phyloP scores from a whole-genome alignment of 2,329 filamentous ascomycete species.

The Calonectria fujianensis region DNA sequence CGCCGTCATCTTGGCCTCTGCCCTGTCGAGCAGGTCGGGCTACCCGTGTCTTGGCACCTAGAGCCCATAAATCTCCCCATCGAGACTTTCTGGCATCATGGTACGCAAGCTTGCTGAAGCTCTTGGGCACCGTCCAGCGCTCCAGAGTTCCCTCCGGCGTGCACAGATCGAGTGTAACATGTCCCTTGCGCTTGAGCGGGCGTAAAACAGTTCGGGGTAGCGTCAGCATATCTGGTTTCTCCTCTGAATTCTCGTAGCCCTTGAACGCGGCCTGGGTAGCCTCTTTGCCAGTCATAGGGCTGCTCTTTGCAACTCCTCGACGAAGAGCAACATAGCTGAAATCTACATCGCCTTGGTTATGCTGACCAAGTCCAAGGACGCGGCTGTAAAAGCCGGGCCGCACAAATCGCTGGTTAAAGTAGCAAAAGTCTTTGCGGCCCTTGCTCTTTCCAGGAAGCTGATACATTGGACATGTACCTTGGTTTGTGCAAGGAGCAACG shows the following conservation, averaged over 20 bases:
- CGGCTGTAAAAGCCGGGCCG: conserved; percentile 88
- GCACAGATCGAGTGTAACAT: conserved; percentile 93
- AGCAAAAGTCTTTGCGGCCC: conserved; percentile 92
- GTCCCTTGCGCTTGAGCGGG: conserved; percentile 90
- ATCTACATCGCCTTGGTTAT: conserved; percentile 92
- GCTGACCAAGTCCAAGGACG: conserved; percentile 79
- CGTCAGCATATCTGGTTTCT: conserved; percentile 74
- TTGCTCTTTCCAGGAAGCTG: conserved; percentile 78
- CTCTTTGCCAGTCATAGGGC: conserved; percentile 67
- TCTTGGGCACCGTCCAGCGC: conserved; percentile 93
- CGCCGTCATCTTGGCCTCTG: conserved; percentile 66
- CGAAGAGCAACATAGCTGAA: conserved; percentile 94
- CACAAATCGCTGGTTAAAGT: conserved; percentile 91
- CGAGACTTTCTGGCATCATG: conserved; percentile 91
- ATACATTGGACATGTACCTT: conserved; percentile 93
- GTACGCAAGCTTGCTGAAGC: conserved; percentile 87
- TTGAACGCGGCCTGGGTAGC: conserved; percentile 81
- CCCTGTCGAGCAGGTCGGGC: conserved; percentile 77
- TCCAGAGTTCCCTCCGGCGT: conserved; percentile 90
- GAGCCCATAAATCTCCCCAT: conserved; percentile 97
- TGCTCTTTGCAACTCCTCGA: conserved; percentile 75
- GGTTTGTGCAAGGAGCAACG: conserved; percentile 89
- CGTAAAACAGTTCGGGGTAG: conserved; percentile 87
- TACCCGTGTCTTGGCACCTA: conserved; percentile 92
- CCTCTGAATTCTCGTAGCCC: conserved; percentile 77